These are phyloP conservation scores for Candida germanica DNA, from an alignment of 805 yeast species.

Conservation along the genomic window DNA sequence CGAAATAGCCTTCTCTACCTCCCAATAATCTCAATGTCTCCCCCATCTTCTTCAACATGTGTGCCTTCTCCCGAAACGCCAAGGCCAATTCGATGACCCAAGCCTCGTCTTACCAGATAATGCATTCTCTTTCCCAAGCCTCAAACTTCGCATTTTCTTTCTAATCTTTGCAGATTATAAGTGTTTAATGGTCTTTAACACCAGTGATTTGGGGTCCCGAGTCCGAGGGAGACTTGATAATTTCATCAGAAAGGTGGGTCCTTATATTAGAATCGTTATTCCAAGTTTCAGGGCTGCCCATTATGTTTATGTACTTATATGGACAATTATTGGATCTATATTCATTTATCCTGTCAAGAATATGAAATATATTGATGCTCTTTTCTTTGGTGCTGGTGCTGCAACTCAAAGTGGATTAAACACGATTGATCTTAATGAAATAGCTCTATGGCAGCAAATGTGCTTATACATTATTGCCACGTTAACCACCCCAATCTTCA, in stretches of 20 bases:
- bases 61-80: too few relatives aligned
- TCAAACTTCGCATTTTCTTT: too few relatives aligned
- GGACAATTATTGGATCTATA: constrained; percentile 67
- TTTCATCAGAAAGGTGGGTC: constrained; percentile 16
- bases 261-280: constrained; percentile 38
- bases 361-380: constrained; percentile 67
- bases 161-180: too few relatives aligned
- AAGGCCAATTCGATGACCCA: too few relatives aligned
- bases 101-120: too few relatives aligned
- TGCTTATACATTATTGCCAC: constrained; percentile 59
- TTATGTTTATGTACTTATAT: constrained; percentile 62
- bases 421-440: constrained; percentile 63
- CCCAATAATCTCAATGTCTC: too few relatives aligned
- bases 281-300: constrained; percentile 65
- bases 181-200: too few relatives aligned
- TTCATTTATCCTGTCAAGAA: constrained; percentile 73
- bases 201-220: not conserved
- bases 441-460: constrained; percentile 78
- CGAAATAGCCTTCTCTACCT: too few relatives aligned
- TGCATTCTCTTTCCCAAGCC: too few relatives aligned
- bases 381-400: constrained; percentile 74
- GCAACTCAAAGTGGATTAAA: constrained; percentile 91
- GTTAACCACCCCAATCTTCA: constrained; percentile 82
- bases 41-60: too few relatives aligned
- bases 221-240: constrained; percentile 1